Evolutionary conservation across 257 asterid genomes (phyloP).

Genomic region (Solanum habrochaites): DNA sequence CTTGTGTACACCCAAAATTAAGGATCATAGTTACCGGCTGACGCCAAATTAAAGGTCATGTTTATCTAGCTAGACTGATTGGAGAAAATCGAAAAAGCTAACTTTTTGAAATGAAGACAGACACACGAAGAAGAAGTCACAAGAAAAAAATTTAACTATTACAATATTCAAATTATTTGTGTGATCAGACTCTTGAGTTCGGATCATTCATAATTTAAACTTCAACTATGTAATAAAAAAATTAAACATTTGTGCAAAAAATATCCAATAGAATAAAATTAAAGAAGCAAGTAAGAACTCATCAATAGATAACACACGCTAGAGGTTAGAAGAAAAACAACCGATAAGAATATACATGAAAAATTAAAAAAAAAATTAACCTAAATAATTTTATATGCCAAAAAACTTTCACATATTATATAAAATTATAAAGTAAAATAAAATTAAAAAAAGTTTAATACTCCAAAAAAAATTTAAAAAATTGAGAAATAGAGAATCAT

Average conservation of each 20-base stretch:
- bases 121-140: not conserved
- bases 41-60: no score
- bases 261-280: not conserved
- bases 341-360: not conserved
- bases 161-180: not conserved
- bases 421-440: no score
- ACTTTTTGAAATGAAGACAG: not conserved
- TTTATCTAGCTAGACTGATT: not conserved
- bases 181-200: not conserved
- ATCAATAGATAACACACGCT: not conserved
- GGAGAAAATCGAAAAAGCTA: not conserved
- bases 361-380: no score
- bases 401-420: not conserved
- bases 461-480: not conserved
- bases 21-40: no score
- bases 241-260: no score
- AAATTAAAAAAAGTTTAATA: no score
- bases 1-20: no score
- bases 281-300: not conserved
- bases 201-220: not conserved
- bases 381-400: no score
- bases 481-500: not conserved
- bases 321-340: not conserved
- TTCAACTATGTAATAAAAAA: no score
- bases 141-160: no score